Evolutionary conservation across 2,329 filamentous ascomycete species (phyloP), one percentile per base, ranked within the genome.

Genomic region (Shiraia sp.): DNA sequence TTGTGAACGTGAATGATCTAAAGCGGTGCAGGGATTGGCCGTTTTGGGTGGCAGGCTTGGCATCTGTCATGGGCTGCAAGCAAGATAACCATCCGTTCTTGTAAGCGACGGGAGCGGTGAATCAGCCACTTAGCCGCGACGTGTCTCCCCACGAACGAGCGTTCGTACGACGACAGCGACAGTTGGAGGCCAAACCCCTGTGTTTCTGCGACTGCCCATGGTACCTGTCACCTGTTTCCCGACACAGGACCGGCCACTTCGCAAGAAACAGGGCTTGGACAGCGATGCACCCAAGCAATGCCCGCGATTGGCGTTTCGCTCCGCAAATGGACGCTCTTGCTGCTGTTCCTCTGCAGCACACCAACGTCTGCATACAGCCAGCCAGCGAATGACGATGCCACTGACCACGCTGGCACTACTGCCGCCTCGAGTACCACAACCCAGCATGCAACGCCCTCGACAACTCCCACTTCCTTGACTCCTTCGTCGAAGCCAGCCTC

Each of bases 211-310:
- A 38, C 38, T 46, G 36, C 42, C 42, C 49, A 55, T 55, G 51
- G 47, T 30, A 38, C 40, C 23, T 28, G 38, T 40, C 43, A n/a
- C n/a, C 29, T 43, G 31, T 15, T 36, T 17, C 27, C 17, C 35
- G 35, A 48, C 35, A 48, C 36, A 25, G 49, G 45, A 30, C 44
- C 35, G 36, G 44, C 42, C 47, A 46, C 45, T 51, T 53, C 47
- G 50, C 53, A 57, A 40, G 40, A 40, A 43, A 35, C 43, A 49
- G 46, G 53, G 53, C 54, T 61, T 57, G 56, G 42, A 35, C 51
- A 68, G 65, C 56, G 43, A 69, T 69, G 66, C 65, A 51, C 51
- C 51, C 63, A 58, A 68, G 64, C 64, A 53, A 69, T 69, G 66
- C 64, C 53, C 54, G 57, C 58, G 60, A 65, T 67, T 66, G 66